Conservation (phyloP, 2,329 filamentous ascomycete genomes). For the Cryphonectria radicalis region DNA sequence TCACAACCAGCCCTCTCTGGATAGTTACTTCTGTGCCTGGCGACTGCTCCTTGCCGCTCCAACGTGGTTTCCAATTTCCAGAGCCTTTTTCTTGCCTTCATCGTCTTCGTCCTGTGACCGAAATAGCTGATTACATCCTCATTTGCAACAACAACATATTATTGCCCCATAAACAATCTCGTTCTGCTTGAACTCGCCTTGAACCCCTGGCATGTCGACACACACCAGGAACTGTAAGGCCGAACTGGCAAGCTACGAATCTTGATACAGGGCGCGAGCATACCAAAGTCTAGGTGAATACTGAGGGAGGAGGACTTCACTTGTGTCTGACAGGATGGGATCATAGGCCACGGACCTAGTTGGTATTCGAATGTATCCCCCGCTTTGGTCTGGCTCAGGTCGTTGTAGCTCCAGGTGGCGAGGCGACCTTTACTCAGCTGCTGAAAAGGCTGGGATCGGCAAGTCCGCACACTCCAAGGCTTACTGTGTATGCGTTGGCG, state of each 20-base stretch:
- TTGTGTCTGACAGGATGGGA: background rate
- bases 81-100: no score
- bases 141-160: no score
- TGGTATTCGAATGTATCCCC: slow-evolving; percentile 16
- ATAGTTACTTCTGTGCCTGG: no score
- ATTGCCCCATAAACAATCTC: no score
- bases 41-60: no score
- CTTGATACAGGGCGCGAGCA: slow-evolving; percentile 17
- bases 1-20: no score
- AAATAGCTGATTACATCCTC: no score
- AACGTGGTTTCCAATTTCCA: no score
- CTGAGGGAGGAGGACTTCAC: background rate
- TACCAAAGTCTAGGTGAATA: background rate
- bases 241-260: slow-evolving; percentile 19
- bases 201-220: background rate
- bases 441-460: slow-evolving; percentile 11
- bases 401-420: background rate
- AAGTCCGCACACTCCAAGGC: slow-evolving; percentile 16
- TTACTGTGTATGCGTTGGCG: slow-evolving; percentile 13
- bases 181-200: no score
- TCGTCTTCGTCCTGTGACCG: no score
- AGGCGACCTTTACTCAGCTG: slow-evolving; percentile 20
- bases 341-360: slow-evolving; percentile 1
- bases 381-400: slow-evolving; percentile 13
- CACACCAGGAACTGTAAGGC: background rate